phyloP scores from a whole-genome alignment of 2,329 filamentous ascomycete species.

The Aspergillus ochraceus region DNA sequence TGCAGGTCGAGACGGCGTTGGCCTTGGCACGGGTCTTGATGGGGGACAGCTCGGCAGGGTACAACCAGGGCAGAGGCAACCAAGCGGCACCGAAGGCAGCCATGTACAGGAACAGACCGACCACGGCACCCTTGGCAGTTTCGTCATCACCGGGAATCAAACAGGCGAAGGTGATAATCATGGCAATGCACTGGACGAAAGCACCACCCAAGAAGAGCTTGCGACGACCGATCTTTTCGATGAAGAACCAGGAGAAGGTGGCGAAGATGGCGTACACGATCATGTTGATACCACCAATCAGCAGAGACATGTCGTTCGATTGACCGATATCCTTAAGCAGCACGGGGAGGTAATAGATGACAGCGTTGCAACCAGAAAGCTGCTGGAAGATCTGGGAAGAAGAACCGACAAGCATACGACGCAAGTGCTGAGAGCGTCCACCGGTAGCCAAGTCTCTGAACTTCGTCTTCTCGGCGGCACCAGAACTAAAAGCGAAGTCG shows the following conservation, averaged over 20 bases:
- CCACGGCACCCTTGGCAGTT: slow-evolving; percentile 44
- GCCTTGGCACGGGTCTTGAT: slow-evolving; percentile 58
- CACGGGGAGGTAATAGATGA: slow-evolving; percentile 52
- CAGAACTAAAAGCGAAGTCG: slow-evolving; percentile 50
- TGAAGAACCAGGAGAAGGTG: slow-evolving; percentile 50
- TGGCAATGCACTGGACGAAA: slow-evolving; percentile 39
- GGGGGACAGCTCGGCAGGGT: slow-evolving; percentile 54
- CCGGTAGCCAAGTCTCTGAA: slow-evolving; percentile 45
- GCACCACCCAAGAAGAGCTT: slow-evolving; percentile 44
- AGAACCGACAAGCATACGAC: slow-evolving; percentile 42
- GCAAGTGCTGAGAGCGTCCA: slow-evolving; percentile 42
- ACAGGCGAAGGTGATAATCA: slow-evolving; percentile 42
- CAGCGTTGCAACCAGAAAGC: slow-evolving; percentile 51
- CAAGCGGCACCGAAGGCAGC: slow-evolving; percentile 67
- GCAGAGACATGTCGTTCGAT: slow-evolving; percentile 44
- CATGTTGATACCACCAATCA: slow-evolving; percentile 56
- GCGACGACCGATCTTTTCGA: slow-evolving; percentile 50
- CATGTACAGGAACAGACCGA: slow-evolving; percentile 69
- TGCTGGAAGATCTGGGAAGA: slow-evolving; percentile 49
- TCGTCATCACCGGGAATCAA: slow-evolving; percentile 31
- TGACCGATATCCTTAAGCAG: slow-evolving; percentile 48
- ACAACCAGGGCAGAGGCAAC: slow-evolving; percentile 62
- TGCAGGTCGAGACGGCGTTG: slow-evolving; percentile 55
- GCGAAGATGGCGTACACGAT: slow-evolving; percentile 46
- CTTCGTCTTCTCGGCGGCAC: slow-evolving; percentile 49